Base-by-base conservation (phyloP, 2,329 filamentous ascomycete species). In the Pseudogymnoascus sp. region DNA sequence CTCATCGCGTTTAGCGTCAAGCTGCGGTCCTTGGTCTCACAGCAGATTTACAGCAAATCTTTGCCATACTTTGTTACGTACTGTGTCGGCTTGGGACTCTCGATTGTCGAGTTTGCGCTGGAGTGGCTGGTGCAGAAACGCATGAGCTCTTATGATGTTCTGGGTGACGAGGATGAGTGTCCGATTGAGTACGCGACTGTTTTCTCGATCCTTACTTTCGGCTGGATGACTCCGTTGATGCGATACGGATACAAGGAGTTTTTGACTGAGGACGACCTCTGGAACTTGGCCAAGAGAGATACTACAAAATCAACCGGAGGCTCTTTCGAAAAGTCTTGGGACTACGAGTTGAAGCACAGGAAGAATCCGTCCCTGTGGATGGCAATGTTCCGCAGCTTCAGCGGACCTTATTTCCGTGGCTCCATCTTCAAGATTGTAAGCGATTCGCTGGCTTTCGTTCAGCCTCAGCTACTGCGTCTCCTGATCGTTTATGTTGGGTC, bases 141-240 rank as follows among this genome's bases (percentile, higher is more conserved):
- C 65, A 77, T 86, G 70, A 89, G 86, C 67, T 84, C 80, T 53
- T 90, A 90, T 71, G 83, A 88, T 73, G 84, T 84, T 5, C 74
- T 89, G 59, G 86, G 84, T 5, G 84, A 87, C 65, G 84, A 85
- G 42, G 83, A 89, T 68, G 87, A 90, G 75, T 89, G 86, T 65
- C 81, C 81, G 5, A 64, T 90, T 66, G 92, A 97, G 76, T 96
- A 96, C 74, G 92, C 94, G 11, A 92, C 93, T 65, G 81, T 97
- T 61, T 99, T 99, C 77, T 96, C 93, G 3, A 85, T 90, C 60
- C 82, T 99, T 53, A 96, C 93, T 0, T 99, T 99, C 75, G 88
- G 89, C 62, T 99, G 94, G 94, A 97, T 99, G 93, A 97, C 94
- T 0, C 92, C 94, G 0, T 79, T 99, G 84, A 99, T 99, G 94